These are phyloP conservation scores for Phialemonium atrogriseum DNA, from an alignment of 2,329 filamentous ascomycete species.

Conservation along the genomic window DNA sequence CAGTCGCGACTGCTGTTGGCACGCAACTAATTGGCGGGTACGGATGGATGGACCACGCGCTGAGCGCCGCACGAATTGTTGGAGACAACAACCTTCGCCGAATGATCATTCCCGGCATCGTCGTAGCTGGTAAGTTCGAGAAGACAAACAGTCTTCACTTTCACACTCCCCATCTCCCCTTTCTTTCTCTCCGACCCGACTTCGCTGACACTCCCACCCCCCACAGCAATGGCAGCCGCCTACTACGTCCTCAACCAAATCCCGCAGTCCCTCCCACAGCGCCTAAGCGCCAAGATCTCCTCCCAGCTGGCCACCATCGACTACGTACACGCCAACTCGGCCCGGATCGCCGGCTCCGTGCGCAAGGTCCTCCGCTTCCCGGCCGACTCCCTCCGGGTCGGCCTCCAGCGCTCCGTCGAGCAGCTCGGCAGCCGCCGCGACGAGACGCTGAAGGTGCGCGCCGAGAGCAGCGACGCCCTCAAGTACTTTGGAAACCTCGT, in stretches of 20 bases:
- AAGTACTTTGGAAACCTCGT: slow-evolving; percentile 90
- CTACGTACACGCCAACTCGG: slow-evolving; percentile 84
- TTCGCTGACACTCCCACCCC: slow-evolving; percentile 20
- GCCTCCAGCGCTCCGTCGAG: slow-evolving; percentile 78
- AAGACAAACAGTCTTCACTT: too few species aligned
- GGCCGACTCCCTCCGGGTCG: slow-evolving; percentile 75
- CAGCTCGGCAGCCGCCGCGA: slow-evolving; percentile 70
- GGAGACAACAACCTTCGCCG: slow-evolving; percentile 74
- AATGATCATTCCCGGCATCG: slow-evolving; percentile 70
- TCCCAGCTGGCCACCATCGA: slow-evolving; percentile 73
- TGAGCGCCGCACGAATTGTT: slow-evolving; percentile 73
- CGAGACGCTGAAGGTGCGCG: slow-evolving; percentile 72
- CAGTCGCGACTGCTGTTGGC: slow-evolving; percentile 78
- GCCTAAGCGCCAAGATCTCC: slow-evolving; percentile 77
- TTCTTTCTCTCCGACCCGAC: slow-evolving; percentile 7
- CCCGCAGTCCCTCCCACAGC: slow-evolving; percentile 78
- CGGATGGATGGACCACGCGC: slow-evolving; percentile 80
- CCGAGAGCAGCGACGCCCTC: slow-evolving; percentile 75
- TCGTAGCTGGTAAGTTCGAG: slow-evolving; percentile 71
- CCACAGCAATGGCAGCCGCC: slow-evolving; percentile 60
- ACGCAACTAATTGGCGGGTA: slow-evolving; percentile 73
- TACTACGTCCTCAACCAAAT: slow-evolving; percentile 82
- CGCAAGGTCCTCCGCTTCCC: slow-evolving; percentile 84
- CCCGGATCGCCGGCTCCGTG: slow-evolving; percentile 76
- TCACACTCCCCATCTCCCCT: slow-evolving; percentile 1